Conservation (phyloP, 345 rosid genomes). For the Lumnitzera racemosa region DNA sequence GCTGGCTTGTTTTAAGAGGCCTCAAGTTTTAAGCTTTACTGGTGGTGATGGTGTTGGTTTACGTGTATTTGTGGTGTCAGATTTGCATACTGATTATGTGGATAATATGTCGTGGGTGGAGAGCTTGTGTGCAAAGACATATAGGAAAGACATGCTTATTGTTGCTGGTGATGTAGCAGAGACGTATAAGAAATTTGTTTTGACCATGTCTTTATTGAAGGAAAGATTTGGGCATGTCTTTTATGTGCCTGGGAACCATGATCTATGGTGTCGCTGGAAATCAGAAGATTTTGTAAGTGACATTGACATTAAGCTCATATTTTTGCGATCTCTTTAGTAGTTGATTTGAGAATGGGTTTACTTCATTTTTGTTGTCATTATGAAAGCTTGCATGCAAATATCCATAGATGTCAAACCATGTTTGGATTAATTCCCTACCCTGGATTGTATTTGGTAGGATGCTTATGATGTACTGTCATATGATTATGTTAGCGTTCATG, state of each 20-base stretch:
- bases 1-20: constrained; percentile 19
- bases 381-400: no score
- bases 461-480: no score
- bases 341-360: no score
- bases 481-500: no score
- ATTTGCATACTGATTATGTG: constrained; percentile 53
- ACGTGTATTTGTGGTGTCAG: constrained; percentile 49
- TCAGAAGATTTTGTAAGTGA: constrained; percentile 30
- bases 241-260: constrained; percentile 60
- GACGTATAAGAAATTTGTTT: constrained; percentile 30
- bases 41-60: constrained; percentile 11
- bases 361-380: no score
- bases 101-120: constrained; percentile 58
- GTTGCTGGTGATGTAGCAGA: constrained; percentile 70
- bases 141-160: constrained; percentile 40
- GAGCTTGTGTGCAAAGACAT: constrained; percentile 25
- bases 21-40: constrained; percentile 17
- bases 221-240: constrained; percentile 44
- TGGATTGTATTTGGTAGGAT: no score
- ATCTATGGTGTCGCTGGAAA: constrained; percentile 52
- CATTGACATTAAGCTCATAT: background rate
- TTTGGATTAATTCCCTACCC: no score
- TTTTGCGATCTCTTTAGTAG: no score
- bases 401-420: no score
- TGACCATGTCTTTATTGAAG: constrained; percentile 52